Percentiles rank a stretch among this genome's conserved stretches.
Conservation (phyloP, 2,329 filamentous ascomycete genomes). For the Talaromyces sp. region DNA sequence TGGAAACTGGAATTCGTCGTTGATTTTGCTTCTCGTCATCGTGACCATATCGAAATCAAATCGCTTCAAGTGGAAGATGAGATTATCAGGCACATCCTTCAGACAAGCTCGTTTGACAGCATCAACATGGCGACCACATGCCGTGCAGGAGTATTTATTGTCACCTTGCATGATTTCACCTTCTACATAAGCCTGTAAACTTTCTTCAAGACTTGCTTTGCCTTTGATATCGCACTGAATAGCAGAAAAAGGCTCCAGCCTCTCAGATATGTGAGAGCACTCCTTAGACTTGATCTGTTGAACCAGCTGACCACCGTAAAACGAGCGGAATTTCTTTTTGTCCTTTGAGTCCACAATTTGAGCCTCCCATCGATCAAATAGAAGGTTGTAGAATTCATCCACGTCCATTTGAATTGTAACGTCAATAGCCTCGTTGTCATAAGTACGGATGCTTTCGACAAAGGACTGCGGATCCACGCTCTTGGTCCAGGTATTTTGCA, state of each 20-base stretch:
- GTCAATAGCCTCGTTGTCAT: slow-evolving; percentile 81
- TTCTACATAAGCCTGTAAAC: slow-evolving; percentile 90
- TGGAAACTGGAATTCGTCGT: slow-evolving; percentile 91
- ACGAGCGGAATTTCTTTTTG: slow-evolving; percentile 74
- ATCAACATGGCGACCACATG: slow-evolving; percentile 84
- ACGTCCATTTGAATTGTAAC: slow-evolving; percentile 95
- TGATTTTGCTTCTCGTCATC: slow-evolving; percentile 86
- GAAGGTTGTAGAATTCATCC: slow-evolving; percentile 92
- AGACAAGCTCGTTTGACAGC: slow-evolving; percentile 90
- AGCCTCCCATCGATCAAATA: slow-evolving; percentile 88
- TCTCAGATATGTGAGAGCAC: slow-evolving; percentile 89
- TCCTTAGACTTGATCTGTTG: slow-evolving; percentile 96
- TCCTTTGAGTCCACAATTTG: slow-evolving; percentile 70
- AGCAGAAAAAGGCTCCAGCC: slow-evolving; percentile 86
- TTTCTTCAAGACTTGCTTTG: slow-evolving; percentile 80
- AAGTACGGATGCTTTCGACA: slow-evolving; percentile 76
- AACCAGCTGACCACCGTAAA: slow-evolving; percentile 89
- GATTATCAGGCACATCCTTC: slow-evolving; percentile 87
- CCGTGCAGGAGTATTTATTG: slow-evolving; percentile 97
- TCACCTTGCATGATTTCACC: slow-evolving; percentile 96
- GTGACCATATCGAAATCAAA: slow-evolving; percentile 60
- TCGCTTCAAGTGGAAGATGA: slow-evolving; percentile 89
- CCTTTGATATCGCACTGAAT: slow-evolving; percentile 97
- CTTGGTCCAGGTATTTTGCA: slow-evolving; percentile 80
- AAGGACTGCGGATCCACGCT: slow-evolving; percentile 73